Evolutionary conservation across 2,329 filamentous ascomycete genomes (phyloP).

Genomic region (Monosporascus ibericus): DNA sequence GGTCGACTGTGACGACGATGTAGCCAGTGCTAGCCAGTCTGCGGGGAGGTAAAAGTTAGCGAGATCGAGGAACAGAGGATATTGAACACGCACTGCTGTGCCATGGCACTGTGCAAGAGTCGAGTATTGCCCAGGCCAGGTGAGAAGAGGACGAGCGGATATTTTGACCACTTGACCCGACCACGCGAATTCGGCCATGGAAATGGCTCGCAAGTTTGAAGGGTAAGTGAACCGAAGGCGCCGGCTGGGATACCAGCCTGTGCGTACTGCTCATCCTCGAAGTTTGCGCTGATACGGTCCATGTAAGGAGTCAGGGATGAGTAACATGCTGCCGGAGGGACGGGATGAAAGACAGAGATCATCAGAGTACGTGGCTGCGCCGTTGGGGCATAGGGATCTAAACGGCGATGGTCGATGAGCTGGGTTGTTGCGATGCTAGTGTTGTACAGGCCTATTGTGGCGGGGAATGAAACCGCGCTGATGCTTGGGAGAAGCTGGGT

Average conservation of each 20-base stretch:
- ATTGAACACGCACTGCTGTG: slow-evolving; percentile 3
- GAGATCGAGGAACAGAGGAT: too few species aligned
- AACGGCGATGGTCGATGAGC: too few species aligned
- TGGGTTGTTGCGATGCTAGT: too few species aligned
- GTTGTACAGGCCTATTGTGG: too few species aligned
- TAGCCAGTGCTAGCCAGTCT: slow-evolving; percentile 34
- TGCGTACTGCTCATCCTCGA: slow-evolving; percentile 1
- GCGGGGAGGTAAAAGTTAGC: slow-evolving; percentile 6
- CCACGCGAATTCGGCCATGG: neutral
- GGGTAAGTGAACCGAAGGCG: slow-evolving; percentile 1
- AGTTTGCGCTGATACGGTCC: slow-evolving; percentile 2
- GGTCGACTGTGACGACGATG: slow-evolving; percentile 37
- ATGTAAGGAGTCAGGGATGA: slow-evolving; percentile 1
- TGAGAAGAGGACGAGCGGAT: slow-evolving; percentile 27
- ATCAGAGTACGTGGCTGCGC: too few species aligned
- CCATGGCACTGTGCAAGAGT: slow-evolving; percentile 32
- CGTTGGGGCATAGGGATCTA: too few species aligned
- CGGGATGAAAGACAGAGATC: too few species aligned
- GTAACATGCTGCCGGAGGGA: too few species aligned
- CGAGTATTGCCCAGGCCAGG: slow-evolving; percentile 25
- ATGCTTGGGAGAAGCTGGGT: too few species aligned
- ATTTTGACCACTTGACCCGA: too few species aligned
- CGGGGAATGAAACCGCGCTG: too few species aligned
- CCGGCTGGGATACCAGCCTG: slow-evolving; percentile 1
- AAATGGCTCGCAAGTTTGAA: neutral